phyloP scores from a whole-genome alignment of 2,329 filamentous ascomycete species.

The Fusarium graminum region DNA sequence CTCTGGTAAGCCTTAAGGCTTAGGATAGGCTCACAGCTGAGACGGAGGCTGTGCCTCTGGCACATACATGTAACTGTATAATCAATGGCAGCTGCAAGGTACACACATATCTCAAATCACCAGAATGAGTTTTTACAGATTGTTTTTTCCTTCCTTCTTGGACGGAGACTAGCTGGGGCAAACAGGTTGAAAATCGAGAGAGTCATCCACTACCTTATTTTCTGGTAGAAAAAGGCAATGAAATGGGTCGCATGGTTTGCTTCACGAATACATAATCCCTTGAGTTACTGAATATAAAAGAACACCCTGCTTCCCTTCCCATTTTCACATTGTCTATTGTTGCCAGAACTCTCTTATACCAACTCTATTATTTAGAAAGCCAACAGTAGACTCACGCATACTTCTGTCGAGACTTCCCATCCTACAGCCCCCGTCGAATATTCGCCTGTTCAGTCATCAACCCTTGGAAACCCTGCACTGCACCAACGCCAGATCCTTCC shows the following conservation, averaged over 20 bases:
- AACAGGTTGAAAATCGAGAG: constrained; percentile 9
- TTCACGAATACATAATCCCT: not conserved
- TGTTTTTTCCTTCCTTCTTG: not conserved
- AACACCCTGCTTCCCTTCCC: not conserved
- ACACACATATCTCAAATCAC: not conserved
- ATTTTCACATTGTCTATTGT: not conserved
- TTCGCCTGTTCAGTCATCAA: constrained; percentile 1
- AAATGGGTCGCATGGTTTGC: constrained; percentile 4
- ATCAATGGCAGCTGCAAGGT: constrained; percentile 1
- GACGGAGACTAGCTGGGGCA: constrained; percentile 1
- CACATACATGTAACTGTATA: not conserved
- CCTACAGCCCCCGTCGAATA: not conserved
- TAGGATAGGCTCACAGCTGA: not conserved
- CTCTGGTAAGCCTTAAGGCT: constrained; percentile 14
- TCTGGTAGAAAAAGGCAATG: constrained; percentile 6
- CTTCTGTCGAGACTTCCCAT: not conserved
- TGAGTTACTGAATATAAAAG: not conserved
- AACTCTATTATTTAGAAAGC: not conserved
- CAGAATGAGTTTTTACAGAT: constrained; percentile 8
- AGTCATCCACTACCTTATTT: not conserved
- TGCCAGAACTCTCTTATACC: not conserved
- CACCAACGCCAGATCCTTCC: not conserved
- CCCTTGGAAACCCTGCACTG: not conserved
- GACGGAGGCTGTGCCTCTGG: not conserved
- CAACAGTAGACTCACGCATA: not conserved